phyloP scores from a whole-genome alignment of 176 grass and related monocot genomes.

The Aechmea fasciata region DNA sequence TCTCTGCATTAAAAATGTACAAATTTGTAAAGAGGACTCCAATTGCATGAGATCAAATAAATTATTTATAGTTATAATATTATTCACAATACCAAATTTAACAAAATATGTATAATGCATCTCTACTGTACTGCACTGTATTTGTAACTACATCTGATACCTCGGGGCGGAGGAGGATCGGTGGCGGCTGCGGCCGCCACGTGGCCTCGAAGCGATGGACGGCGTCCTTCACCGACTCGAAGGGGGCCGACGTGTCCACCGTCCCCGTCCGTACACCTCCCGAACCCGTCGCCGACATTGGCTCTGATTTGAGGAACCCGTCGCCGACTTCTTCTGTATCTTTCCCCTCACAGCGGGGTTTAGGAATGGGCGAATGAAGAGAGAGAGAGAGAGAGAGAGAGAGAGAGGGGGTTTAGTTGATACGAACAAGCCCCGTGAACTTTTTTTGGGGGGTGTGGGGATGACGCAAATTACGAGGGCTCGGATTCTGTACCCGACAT shows the following conservation, averaged over 20 bases:
- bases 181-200: conserved; percentile 31
- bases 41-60: too few species aligned
- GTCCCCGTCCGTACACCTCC: conserved; percentile 28
- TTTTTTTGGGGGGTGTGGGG: too few species aligned
- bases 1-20: too few species aligned
- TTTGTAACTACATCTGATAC: conserved; percentile 18
- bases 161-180: conserved; percentile 69
- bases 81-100: too few species aligned
- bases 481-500: too few species aligned
- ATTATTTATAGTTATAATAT: not conserved
- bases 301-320: not conserved
- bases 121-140: too few species aligned
- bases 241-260: conserved; percentile 82
- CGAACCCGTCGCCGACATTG: conserved; percentile 19
- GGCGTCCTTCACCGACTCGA: conserved; percentile 75
- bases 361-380: conserved; percentile 12
- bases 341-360: not conserved
- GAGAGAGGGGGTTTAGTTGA: not conserved
- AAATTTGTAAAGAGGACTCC: too few species aligned
- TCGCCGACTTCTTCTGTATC: conserved; percentile 1
- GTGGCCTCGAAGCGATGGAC: conserved; percentile 45
- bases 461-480: too few species aligned
- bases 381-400: not conserved
- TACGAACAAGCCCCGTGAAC: too few species aligned
- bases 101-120: too few species aligned